Percentiles rank a stretch among this genome's conserved stretches.
These are phyloP conservation scores for Pontederia paniculata DNA, from an alignment of 176 grass and related monocot genomes.

Conservation along the genomic window DNA sequence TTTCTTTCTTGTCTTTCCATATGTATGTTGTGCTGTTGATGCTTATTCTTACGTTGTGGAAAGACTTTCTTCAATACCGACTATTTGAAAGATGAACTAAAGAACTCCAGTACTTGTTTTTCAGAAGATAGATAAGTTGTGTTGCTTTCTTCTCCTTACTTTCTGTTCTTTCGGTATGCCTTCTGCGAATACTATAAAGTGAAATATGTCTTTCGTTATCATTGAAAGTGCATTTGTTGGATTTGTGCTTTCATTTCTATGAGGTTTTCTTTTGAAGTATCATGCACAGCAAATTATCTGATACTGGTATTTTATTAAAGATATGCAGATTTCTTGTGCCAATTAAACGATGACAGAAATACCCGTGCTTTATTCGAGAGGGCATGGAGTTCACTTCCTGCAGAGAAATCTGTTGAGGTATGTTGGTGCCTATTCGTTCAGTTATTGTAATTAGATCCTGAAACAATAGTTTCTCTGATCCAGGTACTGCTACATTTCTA, in stretches of 20 bases:
- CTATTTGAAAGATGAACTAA: too few relatives aligned
- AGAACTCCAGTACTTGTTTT: too few relatives aligned
- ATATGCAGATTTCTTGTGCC: slow-evolving; percentile 87
- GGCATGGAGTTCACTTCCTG: slow-evolving; percentile 82
- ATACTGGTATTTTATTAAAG: slow-evolving; percentile 33
- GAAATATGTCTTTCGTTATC: too few relatives aligned
- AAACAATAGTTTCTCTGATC: too few relatives aligned
- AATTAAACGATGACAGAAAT: slow-evolving; percentile 98
- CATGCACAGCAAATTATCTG: background rate
- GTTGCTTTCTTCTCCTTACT: too few relatives aligned
- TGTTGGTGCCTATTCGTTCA: background rate
- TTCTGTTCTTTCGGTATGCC: too few relatives aligned
- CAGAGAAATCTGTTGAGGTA: slow-evolving; percentile 81
- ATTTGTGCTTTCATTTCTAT: too few relatives aligned
- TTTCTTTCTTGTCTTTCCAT: slow-evolving; percentile 6
- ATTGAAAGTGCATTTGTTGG: too few relatives aligned
- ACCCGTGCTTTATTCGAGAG: slow-evolving; percentile 92
- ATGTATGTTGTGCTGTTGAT: background rate
- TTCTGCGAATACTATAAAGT: too few relatives aligned
- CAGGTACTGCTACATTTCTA: too few relatives aligned
- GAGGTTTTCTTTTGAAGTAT: background rate
- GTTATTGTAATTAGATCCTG: background rate
- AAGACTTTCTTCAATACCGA: background rate
- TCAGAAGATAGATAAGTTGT: too few relatives aligned
- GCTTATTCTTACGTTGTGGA: background rate